Percentiles rank a stretch among this genome's conserved stretches.
Evolutionary conservation across 2,329 filamentous ascomycete species (phyloP).

Genomic region (Colletotrichum lini): DNA sequence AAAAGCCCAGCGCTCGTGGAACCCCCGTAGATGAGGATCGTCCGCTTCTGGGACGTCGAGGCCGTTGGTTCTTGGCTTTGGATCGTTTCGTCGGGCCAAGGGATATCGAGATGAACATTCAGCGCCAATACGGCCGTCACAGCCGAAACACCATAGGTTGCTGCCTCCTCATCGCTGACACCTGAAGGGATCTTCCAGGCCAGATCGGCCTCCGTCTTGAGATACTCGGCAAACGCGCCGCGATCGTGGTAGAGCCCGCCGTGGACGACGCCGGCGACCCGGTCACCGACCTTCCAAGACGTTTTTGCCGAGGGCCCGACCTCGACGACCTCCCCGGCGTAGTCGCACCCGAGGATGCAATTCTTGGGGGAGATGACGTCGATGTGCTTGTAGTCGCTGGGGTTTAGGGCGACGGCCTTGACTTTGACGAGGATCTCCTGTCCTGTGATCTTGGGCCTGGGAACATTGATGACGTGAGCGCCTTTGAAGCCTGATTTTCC

Average conservation of each 20-base stretch:
- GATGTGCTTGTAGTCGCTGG: slow-evolving; percentile 52
- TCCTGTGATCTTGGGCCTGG: slow-evolving; percentile 20
- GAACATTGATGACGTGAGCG: slow-evolving; percentile 2
- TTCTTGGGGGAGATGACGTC: slow-evolving; percentile 48
- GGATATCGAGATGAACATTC: slow-evolving; percentile 46
- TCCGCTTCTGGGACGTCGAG: slow-evolving; percentile 8
- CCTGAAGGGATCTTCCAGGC: slow-evolving; percentile 46
- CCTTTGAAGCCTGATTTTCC: slow-evolving; percentile 45
- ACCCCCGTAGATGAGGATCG: slow-evolving; percentile 47
- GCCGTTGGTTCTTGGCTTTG: not conserved
- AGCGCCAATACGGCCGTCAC: slow-evolving; percentile 47
- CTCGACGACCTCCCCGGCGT: slow-evolving; percentile 51
- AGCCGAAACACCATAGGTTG: slow-evolving; percentile 50
- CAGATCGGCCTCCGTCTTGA: slow-evolving; percentile 45
- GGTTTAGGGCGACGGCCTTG: slow-evolving; percentile 51
- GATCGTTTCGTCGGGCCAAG: slow-evolving; percentile 35
- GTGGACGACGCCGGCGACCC: slow-evolving; percentile 47
- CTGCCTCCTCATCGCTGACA: slow-evolving; percentile 44
- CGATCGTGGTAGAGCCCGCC: slow-evolving; percentile 45
- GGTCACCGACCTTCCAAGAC: slow-evolving; percentile 45
- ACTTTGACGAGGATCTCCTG: slow-evolving; percentile 49
- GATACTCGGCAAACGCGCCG: slow-evolving; percentile 49
- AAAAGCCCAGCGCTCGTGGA: slow-evolving; percentile 43
- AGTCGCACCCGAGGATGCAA: slow-evolving; percentile 49
- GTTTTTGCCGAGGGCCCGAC: slow-evolving; percentile 45